Percentiles rank a stretch among this genome's conserved stretches.
These are phyloP conservation scores for Aspergillus fumigatus DNA, from an alignment of 2,329 filamentous ascomycete species.

Conservation along the genomic window DNA sequence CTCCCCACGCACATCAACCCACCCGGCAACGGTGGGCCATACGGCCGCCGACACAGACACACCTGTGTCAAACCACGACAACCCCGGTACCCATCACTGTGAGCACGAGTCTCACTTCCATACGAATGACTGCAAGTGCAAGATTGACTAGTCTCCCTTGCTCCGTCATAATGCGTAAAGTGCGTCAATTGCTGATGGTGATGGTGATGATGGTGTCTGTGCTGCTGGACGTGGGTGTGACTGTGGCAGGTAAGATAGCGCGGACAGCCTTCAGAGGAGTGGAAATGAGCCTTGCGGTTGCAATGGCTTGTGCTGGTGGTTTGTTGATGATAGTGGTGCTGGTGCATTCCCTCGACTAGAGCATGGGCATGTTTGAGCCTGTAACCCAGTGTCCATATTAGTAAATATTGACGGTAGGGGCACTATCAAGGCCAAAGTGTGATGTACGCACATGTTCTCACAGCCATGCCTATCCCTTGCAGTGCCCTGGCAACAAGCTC, in stretches of 20 bases:
- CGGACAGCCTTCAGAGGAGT: background rate
- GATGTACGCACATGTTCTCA: background rate
- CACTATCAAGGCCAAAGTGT: background rate
- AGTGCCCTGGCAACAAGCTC: background rate
- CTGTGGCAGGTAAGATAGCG: background rate
- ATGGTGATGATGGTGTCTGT: background rate
- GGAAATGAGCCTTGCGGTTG: background rate
- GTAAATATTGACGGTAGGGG: background rate
- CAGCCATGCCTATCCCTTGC: background rate
- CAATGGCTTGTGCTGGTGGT: background rate
- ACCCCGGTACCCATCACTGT: background rate
- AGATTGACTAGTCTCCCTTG: background rate
- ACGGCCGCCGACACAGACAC: conserved; percentile 1
- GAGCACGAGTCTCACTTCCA: background rate
- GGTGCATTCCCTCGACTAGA: background rate
- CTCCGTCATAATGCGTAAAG: background rate
- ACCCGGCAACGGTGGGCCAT: conserved; percentile 12
- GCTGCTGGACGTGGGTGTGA: background rate
- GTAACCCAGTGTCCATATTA: background rate
- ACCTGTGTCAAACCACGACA: background rate
- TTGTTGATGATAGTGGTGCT: background rate
- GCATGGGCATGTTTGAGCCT: background rate
- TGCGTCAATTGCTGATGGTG: background rate
- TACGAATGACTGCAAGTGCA: background rate
- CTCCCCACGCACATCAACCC: conserved; percentile 2